Base-by-base conservation (phyloP, 371 early-diverging fungal genomes). In the Rhizopus arrhizus region DNA sequence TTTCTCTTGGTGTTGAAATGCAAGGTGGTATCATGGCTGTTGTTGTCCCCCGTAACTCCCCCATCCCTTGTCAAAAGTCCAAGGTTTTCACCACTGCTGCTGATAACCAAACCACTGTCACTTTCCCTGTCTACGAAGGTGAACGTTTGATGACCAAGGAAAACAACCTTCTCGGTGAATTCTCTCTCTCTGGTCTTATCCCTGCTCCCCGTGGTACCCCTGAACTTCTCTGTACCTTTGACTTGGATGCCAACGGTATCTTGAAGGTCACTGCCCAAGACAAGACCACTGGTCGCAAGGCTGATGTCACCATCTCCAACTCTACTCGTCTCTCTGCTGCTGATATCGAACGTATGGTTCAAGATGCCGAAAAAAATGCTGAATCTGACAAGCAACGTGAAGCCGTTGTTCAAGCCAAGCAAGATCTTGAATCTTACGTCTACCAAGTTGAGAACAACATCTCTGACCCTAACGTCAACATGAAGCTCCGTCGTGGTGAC, bases 181-280 rank as follows among this genome's bases (percentile, higher is more conserved):
- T 95, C 78, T 89, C 88, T 61, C 82, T 96, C 48, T 80, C 84
- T 63, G 92, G 93, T 57, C 87, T 94, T 65, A 88, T 92, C 50
- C 94, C 95, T 56, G 90, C 92, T 67, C 94, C 95, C 52, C 91
- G 92, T 70, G 95, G 95, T 60, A 86, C 85, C 48, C 94, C 97
- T 56, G 91, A 92, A 75, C 89, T 98, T 57, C 91, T 93, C 72
- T 92, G 94, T 66, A 89, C 93, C 59, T 95, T 96, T 78, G 95
- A 95, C 70, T 77, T 95, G 51, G 95, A 96, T 77, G 92, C 93
- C 70, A 92, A 98, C 82, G 95, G 95, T 81, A 94, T 95, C 77
- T 83, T 93, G 62, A 94, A 92, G 78, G 95, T 98, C 65, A 86
- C 91, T 64, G 97, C 97, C 66, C 83, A 85, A 62, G 96, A 96